These are phyloP conservation scores for Podaxis carcinomalis DNA, from an alignment of 768 basidiomycete genomes.

Conservation along the genomic window DNA sequence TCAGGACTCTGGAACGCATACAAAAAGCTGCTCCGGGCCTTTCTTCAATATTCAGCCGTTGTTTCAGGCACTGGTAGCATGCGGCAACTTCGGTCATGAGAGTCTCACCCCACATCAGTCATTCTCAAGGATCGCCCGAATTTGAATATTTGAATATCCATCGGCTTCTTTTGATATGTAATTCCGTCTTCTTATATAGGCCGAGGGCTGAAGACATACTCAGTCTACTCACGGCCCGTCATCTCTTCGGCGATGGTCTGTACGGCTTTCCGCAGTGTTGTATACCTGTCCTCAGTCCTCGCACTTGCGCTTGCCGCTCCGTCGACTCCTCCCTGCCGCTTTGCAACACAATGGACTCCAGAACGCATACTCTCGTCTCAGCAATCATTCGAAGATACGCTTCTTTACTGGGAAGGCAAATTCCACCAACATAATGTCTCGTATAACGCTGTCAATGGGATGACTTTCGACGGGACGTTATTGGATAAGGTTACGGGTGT, in stretches of 20 bases:
- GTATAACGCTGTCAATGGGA: conserved; percentile 20
- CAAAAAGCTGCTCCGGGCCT: too few relatives aligned
- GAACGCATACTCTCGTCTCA: not conserved
- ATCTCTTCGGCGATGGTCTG: not conserved
- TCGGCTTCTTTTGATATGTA: not conserved
- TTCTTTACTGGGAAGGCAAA: conserved; percentile 21
- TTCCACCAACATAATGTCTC: conserved; percentile 23
- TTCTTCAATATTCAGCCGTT: too few relatives aligned
- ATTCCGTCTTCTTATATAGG: not conserved
- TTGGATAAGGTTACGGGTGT: conserved; percentile 16
- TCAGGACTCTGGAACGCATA: too few relatives aligned
- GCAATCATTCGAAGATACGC: conserved; percentile 15
- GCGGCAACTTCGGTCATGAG: too few relatives aligned
- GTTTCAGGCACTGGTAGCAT: too few relatives aligned
- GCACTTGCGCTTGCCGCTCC: not conserved
- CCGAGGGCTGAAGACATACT: not conserved
- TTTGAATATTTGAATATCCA: not conserved
- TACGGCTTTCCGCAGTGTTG: not conserved
- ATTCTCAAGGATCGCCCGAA: not conserved
- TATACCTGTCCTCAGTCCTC: not conserved
- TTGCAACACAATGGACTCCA: conserved; percentile 6
- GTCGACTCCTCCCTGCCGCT: not conserved
- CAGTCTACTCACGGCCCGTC: not conserved
- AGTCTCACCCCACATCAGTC: not conserved
- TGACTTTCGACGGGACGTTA: conserved; percentile 22